Percentiles rank a stretch among this genome's conserved stretches.
phyloP scores from a whole-genome alignment of 352 stramenopile species.

The Pythium brachiatum region DNA sequence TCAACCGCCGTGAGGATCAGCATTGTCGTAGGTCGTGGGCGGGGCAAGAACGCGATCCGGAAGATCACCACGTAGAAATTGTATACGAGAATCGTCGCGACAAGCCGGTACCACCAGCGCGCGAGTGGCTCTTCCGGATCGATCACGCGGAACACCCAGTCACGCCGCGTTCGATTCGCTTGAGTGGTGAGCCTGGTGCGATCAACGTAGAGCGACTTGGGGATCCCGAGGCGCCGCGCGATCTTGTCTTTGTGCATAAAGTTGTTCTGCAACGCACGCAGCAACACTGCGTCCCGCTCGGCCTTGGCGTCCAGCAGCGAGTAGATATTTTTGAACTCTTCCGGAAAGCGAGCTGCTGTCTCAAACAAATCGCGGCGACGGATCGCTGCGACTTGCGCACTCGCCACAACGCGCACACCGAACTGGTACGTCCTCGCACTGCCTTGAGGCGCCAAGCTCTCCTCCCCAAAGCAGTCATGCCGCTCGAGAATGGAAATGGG shows the following conservation, averaged over 20 bases:
- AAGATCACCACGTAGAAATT: slow-evolving; percentile 38
- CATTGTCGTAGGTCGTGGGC: slow-evolving; percentile 4
- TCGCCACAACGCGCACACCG: slow-evolving; percentile 55
- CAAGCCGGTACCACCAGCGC: slow-evolving; percentile 55
- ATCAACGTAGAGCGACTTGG: slow-evolving; percentile 44
- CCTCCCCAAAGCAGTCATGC: slow-evolving; percentile 60
- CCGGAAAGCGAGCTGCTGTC: slow-evolving; percentile 39
- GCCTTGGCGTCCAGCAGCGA: slow-evolving; percentile 7
- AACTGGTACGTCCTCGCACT: slow-evolving; percentile 35
- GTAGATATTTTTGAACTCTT: slow-evolving; percentile 25
- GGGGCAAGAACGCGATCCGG: slow-evolving; percentile 28
- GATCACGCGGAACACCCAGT: slow-evolving; percentile 20
- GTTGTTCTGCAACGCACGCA: slow-evolving; percentile 35
- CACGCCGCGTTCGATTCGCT: not conserved
- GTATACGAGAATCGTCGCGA: slow-evolving; percentile 41
- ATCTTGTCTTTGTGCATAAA: slow-evolving; percentile 53
- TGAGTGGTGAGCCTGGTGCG: slow-evolving; percentile 25
- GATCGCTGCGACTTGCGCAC: slow-evolving; percentile 45
- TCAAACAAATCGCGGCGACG: slow-evolving; percentile 36
- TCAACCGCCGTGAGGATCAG: slow-evolving; percentile 18
- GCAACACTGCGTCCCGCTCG: slow-evolving; percentile 16
- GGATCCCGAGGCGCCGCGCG: slow-evolving; percentile 36
- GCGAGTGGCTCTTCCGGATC: slow-evolving; percentile 47
- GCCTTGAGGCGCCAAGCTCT: slow-evolving; percentile 35
- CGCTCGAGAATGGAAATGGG: slow-evolving; percentile 50